Conservation (phyloP, 345 rosid genomes). For the Psidium guajava region DNA sequence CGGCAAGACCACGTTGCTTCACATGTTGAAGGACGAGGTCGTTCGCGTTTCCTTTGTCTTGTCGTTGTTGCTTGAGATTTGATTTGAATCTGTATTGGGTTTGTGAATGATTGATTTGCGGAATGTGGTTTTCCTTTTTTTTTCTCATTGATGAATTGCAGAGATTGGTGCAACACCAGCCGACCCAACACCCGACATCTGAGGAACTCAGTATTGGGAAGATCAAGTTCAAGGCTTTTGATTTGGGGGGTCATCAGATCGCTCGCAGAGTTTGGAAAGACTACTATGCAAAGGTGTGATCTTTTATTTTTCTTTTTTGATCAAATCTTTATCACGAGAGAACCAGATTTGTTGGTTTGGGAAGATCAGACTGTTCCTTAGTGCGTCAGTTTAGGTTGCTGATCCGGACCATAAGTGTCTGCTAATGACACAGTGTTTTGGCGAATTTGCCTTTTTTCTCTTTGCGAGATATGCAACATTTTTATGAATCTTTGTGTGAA, state of each 20-base stretch:
- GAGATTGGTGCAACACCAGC: conserved; percentile 77
- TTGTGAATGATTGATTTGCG: background rate
- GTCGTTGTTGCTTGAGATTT: background rate
- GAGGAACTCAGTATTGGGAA: conserved; percentile 74
- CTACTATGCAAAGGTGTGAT: conserved; percentile 57
- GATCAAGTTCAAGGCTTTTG: conserved; percentile 80
- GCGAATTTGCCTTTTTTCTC: background rate
- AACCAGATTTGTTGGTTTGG: background rate
- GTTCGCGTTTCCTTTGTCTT: background rate
- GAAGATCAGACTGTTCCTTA: background rate
- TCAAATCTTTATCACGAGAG: background rate
- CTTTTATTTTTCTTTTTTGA: background rate
- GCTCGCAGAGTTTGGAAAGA: conserved; percentile 84
- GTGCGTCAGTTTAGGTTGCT: background rate
- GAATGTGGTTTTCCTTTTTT: background rate
- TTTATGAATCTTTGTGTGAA: background rate
- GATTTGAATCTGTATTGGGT: background rate
- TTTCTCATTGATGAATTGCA: conserved; percentile 5
- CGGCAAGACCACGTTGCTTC: conserved; percentile 93
- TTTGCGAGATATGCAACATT: background rate
- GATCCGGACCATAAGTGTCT: background rate
- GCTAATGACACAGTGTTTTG: background rate
- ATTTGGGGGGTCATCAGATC: conserved; percentile 78
- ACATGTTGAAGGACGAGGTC: conserved; percentile 31
- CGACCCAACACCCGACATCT: conserved; percentile 67